Evolutionary conservation across 225 moss, liverwort and hornwort genomes (phyloP).

Genomic region (Pleurozium schreberi): DNA sequence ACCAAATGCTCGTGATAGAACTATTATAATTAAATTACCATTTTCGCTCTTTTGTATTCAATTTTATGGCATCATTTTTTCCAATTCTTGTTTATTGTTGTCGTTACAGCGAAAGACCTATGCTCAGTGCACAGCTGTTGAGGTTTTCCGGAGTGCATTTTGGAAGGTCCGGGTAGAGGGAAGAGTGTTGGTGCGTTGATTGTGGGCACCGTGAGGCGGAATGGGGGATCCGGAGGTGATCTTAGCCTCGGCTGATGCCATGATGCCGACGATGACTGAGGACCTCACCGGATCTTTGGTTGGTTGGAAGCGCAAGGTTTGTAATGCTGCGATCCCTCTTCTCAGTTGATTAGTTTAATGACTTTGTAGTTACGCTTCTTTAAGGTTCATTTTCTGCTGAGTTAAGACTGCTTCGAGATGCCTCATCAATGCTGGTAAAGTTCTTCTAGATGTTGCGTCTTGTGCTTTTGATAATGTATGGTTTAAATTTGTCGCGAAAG

Average conservation of each 20-base stretch:
- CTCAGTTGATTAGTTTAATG: not conserved
- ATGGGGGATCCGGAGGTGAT: constrained; percentile 17
- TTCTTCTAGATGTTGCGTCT: not conserved
- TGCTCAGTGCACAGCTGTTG: not conserved
- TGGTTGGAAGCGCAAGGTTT: constrained; percentile 47
- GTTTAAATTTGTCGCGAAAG: not conserved
- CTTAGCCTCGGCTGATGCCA: constrained; percentile 1
- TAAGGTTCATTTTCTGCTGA: not conserved
- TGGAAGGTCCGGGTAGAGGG: not conserved
- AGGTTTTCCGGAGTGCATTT: not conserved
- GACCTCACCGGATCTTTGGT: constrained; percentile 19
- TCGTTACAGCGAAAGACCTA: not conserved
- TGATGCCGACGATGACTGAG: not conserved
- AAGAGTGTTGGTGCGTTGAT: not conserved
- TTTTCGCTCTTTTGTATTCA: not conserved
- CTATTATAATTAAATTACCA: not conserved
- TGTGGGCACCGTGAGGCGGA: not conserved
- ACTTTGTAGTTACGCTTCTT: not conserved
- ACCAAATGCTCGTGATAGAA: not conserved
- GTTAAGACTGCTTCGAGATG: not conserved
- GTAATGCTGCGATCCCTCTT: not conserved
- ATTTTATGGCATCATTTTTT: not conserved
- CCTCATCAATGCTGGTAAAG: not conserved
- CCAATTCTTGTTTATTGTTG: not conserved
- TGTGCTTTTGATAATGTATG: not conserved